Conservation (phyloP, 164 flowering plant genomes). For the Nymphaea colorata region DNA sequence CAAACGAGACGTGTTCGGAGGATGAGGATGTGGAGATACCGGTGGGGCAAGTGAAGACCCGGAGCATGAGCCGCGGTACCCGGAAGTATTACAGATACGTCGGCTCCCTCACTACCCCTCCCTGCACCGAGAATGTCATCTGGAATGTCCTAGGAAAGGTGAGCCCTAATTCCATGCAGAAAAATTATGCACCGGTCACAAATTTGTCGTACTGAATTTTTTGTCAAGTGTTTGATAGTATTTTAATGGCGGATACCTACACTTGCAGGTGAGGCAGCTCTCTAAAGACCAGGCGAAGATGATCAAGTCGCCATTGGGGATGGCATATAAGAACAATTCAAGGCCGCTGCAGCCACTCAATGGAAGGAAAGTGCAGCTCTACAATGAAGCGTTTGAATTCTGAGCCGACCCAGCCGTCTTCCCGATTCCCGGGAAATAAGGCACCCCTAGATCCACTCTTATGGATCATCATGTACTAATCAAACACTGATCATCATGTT, state of each 20-base stretch:
- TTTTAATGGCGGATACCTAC: background rate
- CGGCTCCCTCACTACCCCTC: constrained; percentile 51
- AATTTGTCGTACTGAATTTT: no score
- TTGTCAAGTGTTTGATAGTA: no score
- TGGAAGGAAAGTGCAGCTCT: constrained; percentile 37
- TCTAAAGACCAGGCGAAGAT: constrained; percentile 39
- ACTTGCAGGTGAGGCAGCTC: constrained; percentile 43
- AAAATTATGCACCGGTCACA: background rate
- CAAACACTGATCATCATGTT: background rate
- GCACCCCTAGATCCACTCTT: background rate
- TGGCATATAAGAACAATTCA: constrained; percentile 25
- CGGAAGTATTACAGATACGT: constrained; percentile 47
- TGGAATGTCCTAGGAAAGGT: constrained; percentile 56
- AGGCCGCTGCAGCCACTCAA: constrained; percentile 66
- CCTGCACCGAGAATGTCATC: constrained; percentile 37
- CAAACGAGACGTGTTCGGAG: constrained; percentile 14
- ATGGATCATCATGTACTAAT: background rate
- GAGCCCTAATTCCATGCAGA: background rate
- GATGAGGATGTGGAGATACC: constrained; percentile 20
- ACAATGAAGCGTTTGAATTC: constrained; percentile 11
- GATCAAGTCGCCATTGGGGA: constrained; percentile 38
- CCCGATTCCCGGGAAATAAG: background rate
- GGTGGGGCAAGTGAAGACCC: constrained; percentile 17
- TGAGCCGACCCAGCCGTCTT: background rate
- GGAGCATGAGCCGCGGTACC: constrained; percentile 14